Percentiles rank a stretch among this genome's conserved stretches.
Evolutionary conservation across 2,329 filamentous ascomycete species (phyloP).

Genomic region (Ramularia collo-cygni): DNA sequence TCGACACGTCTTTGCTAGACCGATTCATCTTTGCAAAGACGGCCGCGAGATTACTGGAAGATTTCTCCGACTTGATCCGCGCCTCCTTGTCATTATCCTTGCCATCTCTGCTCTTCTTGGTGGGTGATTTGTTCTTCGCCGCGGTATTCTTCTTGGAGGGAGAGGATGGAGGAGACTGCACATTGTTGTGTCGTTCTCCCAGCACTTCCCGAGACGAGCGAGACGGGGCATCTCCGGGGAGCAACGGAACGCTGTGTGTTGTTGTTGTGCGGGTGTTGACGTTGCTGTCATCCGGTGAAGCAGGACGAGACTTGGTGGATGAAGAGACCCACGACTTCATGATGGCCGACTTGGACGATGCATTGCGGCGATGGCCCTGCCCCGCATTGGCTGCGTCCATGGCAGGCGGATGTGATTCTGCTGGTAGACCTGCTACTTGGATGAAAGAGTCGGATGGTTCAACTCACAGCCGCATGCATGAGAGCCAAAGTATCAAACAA

Average conservation of each 20-base stretch:
- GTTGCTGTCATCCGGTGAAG: constrained; percentile 42
- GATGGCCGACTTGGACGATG: constrained; percentile 36
- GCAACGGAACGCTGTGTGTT: constrained; percentile 32
- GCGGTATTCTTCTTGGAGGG: constrained; percentile 20
- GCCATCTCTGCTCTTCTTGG: constrained; percentile 34
- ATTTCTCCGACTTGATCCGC: constrained; percentile 63
- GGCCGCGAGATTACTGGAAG: constrained; percentile 70
- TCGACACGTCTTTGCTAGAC: constrained; percentile 57
- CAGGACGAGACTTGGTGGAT: constrained; percentile 39
- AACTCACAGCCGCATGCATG: background rate
- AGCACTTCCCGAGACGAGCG: constrained; percentile 25
- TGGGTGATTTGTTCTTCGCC: constrained; percentile 29
- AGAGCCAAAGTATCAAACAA: too few relatives aligned
- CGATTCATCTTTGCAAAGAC: constrained; percentile 65
- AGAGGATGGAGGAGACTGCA: constrained; percentile 27
- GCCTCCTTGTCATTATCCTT: constrained; percentile 13
- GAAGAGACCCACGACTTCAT: constrained; percentile 49
- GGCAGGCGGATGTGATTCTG: constrained; percentile 7
- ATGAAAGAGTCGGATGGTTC: too few relatives aligned
- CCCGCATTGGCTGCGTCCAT: constrained; percentile 14
- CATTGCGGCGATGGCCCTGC: constrained; percentile 21
- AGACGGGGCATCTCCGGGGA: constrained; percentile 47
- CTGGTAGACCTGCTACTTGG: constrained; percentile 3
- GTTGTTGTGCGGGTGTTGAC: constrained; percentile 28
- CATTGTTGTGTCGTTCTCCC: constrained; percentile 27